Evolutionary conservation across 306 rosid species (phyloP).

Genomic region (Quercus alba): DNA sequence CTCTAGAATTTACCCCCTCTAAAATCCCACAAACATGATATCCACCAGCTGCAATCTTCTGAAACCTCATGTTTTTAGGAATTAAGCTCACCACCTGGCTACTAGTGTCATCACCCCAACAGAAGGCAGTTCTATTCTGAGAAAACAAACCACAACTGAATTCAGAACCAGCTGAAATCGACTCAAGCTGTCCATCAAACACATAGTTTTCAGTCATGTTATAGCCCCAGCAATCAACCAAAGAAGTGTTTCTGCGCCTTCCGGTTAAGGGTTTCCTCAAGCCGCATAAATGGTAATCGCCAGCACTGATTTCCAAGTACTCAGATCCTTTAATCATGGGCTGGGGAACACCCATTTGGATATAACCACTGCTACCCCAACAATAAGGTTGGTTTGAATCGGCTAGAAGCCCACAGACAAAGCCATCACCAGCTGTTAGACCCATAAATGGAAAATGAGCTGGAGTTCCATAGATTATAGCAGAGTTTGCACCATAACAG

Average conservation of each 20-base stretch:
- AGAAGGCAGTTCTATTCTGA: slow-evolving; percentile 74
- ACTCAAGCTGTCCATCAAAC: slow-evolving; percentile 72
- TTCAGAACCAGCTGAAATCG: slow-evolving; percentile 81
- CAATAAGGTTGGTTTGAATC: slow-evolving; percentile 82
- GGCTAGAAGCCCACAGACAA: slow-evolving; percentile 86
- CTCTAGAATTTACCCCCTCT: slow-evolving; percentile 55
- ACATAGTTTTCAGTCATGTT: slow-evolving; percentile 78
- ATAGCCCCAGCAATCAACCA: slow-evolving; percentile 95
- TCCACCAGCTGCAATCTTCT: slow-evolving; percentile 74
- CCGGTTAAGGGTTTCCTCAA: slow-evolving; percentile 62
- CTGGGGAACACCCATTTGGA: slow-evolving; percentile 88
- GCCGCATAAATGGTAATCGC: slow-evolving; percentile 90
- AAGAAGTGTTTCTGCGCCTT: slow-evolving; percentile 50
- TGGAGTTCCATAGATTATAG: slow-evolving; percentile 75
- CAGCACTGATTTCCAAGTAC: slow-evolving; percentile 87
- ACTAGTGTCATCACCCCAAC: slow-evolving; percentile 88
- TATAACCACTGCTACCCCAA: slow-evolving; percentile 78
- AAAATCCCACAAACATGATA: slow-evolving; percentile 87
- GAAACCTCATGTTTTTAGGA: slow-evolving; percentile 58
- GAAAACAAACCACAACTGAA: slow-evolving; percentile 86
- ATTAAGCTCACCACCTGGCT: slow-evolving; percentile 57
- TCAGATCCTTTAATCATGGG: slow-evolving; percentile 65
- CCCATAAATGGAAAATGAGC: slow-evolving; percentile 60
- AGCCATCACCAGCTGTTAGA: slow-evolving; percentile 83
- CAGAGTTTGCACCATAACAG: slow-evolving; percentile 79